Base-by-base conservation (phyloP, 306 rosid species). In the Oemleria cerasiformis region DNA sequence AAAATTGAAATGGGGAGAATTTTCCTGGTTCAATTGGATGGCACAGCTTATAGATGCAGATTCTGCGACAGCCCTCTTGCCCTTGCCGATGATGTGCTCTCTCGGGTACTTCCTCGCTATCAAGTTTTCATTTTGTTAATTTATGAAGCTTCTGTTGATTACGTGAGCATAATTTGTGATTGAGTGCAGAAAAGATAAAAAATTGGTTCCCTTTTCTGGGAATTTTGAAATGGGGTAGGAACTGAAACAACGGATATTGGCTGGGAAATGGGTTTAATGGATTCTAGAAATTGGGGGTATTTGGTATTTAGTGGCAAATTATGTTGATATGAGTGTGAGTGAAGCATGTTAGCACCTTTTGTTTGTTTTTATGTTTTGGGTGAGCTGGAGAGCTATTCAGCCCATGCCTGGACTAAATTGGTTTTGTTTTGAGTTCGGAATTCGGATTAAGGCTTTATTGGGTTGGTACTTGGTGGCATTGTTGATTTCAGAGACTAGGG, bases 1-100 rank as follows among this genome's bases (percentile, higher is more conserved):
- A 8, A 45, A 21, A 12, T 61, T 15, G 10, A 5, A 34, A 88
- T 91, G 98, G 98, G 98, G 49, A 88, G 97, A 78, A 54, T 88
- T 61, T 90, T 87, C 71, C 56, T 83, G 38, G 80, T 90, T 53
- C 93, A 92, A 76, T 86, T 90, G 81, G 90, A 92, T 14, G 98
- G 97, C 72, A 88, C 83, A 75, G 70, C 80, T 40, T 92, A 74
- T 66, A 55, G 92, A 47, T 92, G 98, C 86, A 75, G 60, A 73
- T 75, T 66, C 78, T 90, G 96, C 51, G 49, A 82, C 2, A 76
- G 74, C 82, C 85, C 84, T 68, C 86, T 90, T 42, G 96, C 91
- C 25, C 92, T 84, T 40, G 82, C 86, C 43, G 83, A 87, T 4
- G 72, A 88, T 49, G 77, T 92, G 68, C 77, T 92, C 84, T 92